Evolutionary conservation across 2,329 filamentous ascomycete genomes (phyloP), one percentile per base, ranked within the genome.

Genomic region (Pyrenophora tritici-repentis): DNA sequence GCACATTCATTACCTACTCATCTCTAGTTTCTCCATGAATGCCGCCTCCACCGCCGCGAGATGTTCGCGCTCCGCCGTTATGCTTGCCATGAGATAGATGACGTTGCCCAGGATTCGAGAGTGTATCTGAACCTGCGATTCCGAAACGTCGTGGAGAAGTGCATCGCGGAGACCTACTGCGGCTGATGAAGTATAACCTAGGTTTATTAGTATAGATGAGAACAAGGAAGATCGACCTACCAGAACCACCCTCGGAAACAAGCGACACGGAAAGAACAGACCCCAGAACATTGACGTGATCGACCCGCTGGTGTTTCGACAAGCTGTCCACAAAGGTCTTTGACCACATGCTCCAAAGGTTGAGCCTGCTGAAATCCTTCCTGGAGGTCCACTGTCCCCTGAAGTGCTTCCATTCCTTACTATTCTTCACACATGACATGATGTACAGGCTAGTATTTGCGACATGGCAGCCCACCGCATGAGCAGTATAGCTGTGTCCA

Each of bases 401-500:
- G 9, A 29, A 29, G 26, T 13, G 26, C 3, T 6, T 38, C 47
- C 40, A 42, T n/a, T 52, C 46, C 8, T 44, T n/a, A 4, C 42
- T 34, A 43, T 7, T 14, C 10, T 44, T 38, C 10, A 40, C 43
- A 10, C 12, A 18, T 20, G 42, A 32, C 79, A 93, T 83, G 33
- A 79, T 78, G 7, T 73, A 68, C 7, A 95, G 69, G 1, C 85
- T 86, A 42, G 84, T 83, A n/a, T 87, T 78, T 0, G 88, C 91
- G 0, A 95, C 89, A 37, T 87, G 83, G 62, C 90, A 95, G 0
- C 90, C 91, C 1, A 94, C 82, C 0, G 91, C 82, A 70, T 95
- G 90, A 0, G 90, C 90, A 0, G 90, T 95, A 73, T 95, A 95
- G 70, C 89, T 93, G 68, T 95, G 90, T 0, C 90, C 90, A 61